Base-by-base conservation (phyloP, 805 yeast genomes). In the Nakazawaea molendinolei region DNA sequence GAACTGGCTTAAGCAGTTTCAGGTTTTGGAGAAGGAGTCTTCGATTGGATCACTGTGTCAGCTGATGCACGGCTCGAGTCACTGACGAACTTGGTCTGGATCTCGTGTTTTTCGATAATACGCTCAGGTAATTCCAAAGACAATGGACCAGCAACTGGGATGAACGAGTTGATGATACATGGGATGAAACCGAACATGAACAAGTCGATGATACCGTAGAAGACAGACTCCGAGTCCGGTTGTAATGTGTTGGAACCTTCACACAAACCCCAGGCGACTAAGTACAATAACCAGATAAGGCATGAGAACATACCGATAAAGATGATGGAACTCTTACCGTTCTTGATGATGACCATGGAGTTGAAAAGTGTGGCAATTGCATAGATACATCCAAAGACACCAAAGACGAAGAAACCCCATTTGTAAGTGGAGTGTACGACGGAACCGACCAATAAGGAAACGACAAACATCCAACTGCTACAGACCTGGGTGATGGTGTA, bases 211-310 rank as follows among this genome's bases (percentile, higher is more conserved):
- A 71, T 52, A 59, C 78, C 78, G 46, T 67, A 69, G 56, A 70
- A 72, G 14, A 64, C 72, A 38, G 71, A 68, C 50, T 70, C 76
- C n/a, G 71, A 60, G 47, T 69, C 75, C 29, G 74, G 72, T 44
- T 66, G 69, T 41, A 72, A 70, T 26, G 52, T 61, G 48, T 71
- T 71, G 55, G 76, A 76, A 63, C 77, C 78, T 47, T 71, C 77
- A 48, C 63, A 53, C 39, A 72, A 53, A 51, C 70, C 76, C 75
- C 75, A 72, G 35, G 55, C 49, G 36, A 72, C 52, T 26, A 71
- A 67, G 48, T 69, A 69, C 36, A 69, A 59, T 24, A 69, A 46
- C 60, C 66, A 60, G 15, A 57, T 51, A 28, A 63, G 40, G 16
- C 48, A 31, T 14, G 60, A 40, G 41, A 63, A 57, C 50, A 65